phyloP scores from a whole-genome alignment of 768 basidiomycete genomes.

The Sutorius australiensis region DNA sequence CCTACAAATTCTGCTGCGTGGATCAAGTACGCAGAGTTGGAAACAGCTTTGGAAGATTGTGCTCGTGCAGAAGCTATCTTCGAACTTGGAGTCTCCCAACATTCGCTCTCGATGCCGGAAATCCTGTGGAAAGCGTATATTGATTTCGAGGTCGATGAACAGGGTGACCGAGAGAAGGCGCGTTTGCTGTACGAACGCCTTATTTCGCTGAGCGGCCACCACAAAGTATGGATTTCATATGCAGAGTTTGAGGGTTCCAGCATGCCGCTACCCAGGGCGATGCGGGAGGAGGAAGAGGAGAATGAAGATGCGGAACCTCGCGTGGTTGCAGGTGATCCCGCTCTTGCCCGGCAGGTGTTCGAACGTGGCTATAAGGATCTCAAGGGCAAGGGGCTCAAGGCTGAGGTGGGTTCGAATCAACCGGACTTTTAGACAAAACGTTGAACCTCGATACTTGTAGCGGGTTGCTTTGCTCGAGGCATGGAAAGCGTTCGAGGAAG shows the following conservation, averaged over 20 bases:
- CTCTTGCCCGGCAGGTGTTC: constrained; percentile 73
- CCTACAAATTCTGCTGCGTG: constrained; percentile 88
- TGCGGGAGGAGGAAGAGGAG: constrained; percentile 67
- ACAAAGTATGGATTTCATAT: constrained; percentile 96
- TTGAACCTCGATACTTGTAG: constrained; percentile 36
- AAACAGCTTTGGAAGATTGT: constrained; percentile 82
- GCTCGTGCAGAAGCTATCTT: constrained; percentile 90
- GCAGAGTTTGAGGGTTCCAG: constrained; percentile 87
- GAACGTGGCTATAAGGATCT: constrained; percentile 86
- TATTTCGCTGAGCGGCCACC: constrained; percentile 80
- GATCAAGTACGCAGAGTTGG: constrained; percentile 95
- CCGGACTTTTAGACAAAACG: neutral
- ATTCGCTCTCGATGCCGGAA: constrained; percentile 91
- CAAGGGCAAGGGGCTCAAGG: constrained; percentile 76
- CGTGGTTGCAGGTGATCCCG: constrained; percentile 68
- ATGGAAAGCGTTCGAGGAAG: constrained; percentile 93
- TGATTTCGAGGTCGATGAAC: constrained; percentile 91
- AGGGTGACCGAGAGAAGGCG: constrained; percentile 79
- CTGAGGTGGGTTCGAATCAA: constrained; percentile 58
- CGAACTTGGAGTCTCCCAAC: constrained; percentile 83
- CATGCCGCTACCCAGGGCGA: constrained; percentile 59
- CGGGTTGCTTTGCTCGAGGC: constrained; percentile 89
- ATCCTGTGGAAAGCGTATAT: constrained; percentile 93
- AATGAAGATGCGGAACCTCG: constrained; percentile 49
- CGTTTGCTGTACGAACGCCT: constrained; percentile 88